Evolutionary conservation across 2,329 filamentous ascomycete genomes (phyloP).

Genomic region (Neodidymelliopsis sp.): DNA sequence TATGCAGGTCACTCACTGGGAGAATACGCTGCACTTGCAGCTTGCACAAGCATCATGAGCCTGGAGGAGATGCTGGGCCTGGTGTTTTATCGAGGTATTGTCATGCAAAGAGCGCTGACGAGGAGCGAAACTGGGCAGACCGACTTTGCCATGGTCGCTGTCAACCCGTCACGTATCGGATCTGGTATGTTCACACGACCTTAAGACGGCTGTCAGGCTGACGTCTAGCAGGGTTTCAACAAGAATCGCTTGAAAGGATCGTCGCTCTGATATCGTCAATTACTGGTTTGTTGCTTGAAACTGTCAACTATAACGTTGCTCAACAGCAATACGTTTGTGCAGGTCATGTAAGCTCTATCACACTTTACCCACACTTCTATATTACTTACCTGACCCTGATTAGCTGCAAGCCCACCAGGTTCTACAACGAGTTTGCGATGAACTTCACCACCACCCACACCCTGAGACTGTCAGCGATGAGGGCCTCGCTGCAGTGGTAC

Average conservation of each 20-base stretch:
- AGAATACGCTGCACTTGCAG: conserved; percentile 26
- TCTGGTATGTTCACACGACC: background rate
- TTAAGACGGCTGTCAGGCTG: conserved; percentile 30
- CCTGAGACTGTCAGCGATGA: background rate
- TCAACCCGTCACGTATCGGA: conserved; percentile 22
- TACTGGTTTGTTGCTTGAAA: too few species aligned
- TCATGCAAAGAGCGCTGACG: conserved; percentile 29
- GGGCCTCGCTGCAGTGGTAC: background rate
- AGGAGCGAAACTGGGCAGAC: conserved; percentile 21
- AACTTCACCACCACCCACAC: conserved; percentile 1
- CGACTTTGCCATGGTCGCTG: conserved; percentile 30
- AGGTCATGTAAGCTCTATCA: conserved; percentile 20
- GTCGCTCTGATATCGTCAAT: too few species aligned
- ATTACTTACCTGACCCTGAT: conserved; percentile 17
- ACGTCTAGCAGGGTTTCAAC: too few species aligned
- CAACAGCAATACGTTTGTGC: conserved; percentile 45
- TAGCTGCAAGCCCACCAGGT: conserved; percentile 15
- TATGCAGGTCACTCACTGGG: conserved; percentile 9
- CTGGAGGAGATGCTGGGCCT: conserved; percentile 22
- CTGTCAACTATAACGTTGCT: conserved; percentile 33
- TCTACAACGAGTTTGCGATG: conserved; percentile 23
- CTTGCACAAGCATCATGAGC: conserved; percentile 24
- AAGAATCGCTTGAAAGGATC: conserved; percentile 23
- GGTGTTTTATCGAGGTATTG: conserved; percentile 30
- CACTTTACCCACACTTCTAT: background rate